phyloP scores from a whole-genome alignment of 805 yeast genomes.

The Wickerhamiella parazyma region DNA sequence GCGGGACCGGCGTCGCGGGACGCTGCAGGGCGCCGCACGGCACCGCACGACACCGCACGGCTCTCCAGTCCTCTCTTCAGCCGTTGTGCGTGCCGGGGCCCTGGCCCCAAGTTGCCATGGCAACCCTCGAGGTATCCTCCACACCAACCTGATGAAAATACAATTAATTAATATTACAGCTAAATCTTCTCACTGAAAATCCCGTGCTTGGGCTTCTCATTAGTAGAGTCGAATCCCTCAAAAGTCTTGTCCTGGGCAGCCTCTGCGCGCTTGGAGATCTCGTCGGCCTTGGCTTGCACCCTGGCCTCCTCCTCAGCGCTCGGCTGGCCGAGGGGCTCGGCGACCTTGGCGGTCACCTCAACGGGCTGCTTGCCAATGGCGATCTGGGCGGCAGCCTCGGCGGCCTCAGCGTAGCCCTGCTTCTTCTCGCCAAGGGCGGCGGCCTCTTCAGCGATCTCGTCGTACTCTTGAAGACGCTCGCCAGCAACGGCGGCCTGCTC shows the following conservation, averaged over 20 bases:
- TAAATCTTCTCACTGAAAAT: slow-evolving; percentile 20
- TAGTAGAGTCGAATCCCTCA: slow-evolving; percentile 21
- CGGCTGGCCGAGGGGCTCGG: slow-evolving; percentile 4
- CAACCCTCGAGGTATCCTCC: too few relatives aligned
- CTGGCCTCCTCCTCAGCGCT: slow-evolving; percentile 3
- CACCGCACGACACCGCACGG: too few relatives aligned
- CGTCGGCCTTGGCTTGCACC: neutral
- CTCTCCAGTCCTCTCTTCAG: too few relatives aligned
- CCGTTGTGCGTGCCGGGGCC: too few relatives aligned
- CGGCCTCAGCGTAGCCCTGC: slow-evolving; percentile 7
- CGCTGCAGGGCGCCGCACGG: too few relatives aligned
- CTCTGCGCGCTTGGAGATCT: neutral
- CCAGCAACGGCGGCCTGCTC: slow-evolving; percentile 3
- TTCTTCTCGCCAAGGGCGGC: slow-evolving; percentile 12
- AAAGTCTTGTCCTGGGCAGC: slow-evolving; percentile 14
- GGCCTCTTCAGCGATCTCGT: slow-evolving; percentile 13
- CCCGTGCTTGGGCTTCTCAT: slow-evolving; percentile 15
- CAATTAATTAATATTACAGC: slow-evolving; percentile 5
- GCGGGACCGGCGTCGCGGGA: too few relatives aligned
- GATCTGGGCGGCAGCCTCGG: slow-evolving; percentile 8
- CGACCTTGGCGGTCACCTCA: slow-evolving; percentile 20
- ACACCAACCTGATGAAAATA: neutral
- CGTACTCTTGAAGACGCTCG: slow-evolving; percentile 11
- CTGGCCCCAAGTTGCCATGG: too few relatives aligned
- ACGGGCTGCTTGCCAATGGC: slow-evolving; percentile 9